phyloP scores from a whole-genome alignment of 2,329 filamentous ascomycete genomes.

The Nemania sp. region DNA sequence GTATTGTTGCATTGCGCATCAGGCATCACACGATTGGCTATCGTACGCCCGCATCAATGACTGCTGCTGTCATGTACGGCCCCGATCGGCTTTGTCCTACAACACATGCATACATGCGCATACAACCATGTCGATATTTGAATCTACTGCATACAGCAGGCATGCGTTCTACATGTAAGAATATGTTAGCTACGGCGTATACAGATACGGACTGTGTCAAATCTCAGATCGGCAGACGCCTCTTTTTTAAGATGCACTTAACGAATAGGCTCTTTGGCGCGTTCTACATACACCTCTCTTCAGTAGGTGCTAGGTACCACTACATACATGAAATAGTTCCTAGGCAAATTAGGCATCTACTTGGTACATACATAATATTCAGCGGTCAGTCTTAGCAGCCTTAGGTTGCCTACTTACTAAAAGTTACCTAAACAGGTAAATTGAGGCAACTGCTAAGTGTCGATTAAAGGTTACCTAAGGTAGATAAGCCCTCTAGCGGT shows the following conservation, averaged over 20 bases:
- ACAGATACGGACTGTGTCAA: too few relatives aligned
- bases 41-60: slow-evolving; percentile 33
- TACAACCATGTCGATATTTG: slow-evolving; percentile 11
- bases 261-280: too few relatives aligned
- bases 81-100: slow-evolving; percentile 37
- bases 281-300: too few relatives aligned
- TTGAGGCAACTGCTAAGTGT: slow-evolving; percentile 4
- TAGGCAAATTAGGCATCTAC: too few relatives aligned
- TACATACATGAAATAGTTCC: too few relatives aligned
- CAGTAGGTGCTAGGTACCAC: too few relatives aligned
- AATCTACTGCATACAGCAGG: neutral
- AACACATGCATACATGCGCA: slow-evolving; percentile 9
- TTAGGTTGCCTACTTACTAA: neutral
- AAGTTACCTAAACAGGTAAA: neutral
- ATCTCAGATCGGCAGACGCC: too few relatives aligned
- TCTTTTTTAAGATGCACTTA: too few relatives aligned
- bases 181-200: neutral
- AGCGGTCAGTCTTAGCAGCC: neutral
- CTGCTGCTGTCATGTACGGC: neutral
- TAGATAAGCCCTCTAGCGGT: slow-evolving; percentile 10
- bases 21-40: slow-evolving; percentile 35
- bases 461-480: too few relatives aligned
- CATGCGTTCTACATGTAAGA: neutral
- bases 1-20: slow-evolving; percentile 18
- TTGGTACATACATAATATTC: too few relatives aligned